phyloP scores from a whole-genome alignment of 495 filamentous ascomycete species.

The Xylaria venustula region DNA sequence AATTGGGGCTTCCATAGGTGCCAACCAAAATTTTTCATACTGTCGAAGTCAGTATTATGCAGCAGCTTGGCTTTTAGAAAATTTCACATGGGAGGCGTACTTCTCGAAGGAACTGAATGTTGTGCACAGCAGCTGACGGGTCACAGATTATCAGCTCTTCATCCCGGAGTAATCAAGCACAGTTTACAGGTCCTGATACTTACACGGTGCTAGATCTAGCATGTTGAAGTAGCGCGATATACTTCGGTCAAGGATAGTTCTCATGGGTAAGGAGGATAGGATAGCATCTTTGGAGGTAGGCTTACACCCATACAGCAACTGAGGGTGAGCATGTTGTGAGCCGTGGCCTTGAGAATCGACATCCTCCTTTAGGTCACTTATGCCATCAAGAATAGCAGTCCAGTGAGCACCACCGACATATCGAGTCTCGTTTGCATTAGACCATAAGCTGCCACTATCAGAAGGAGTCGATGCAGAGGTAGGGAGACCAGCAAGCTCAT shows the following conservation, averaged over 20 bases:
- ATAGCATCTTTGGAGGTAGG: conserved; percentile 35
- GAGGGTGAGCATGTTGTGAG: conserved; percentile 13
- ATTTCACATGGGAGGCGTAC: conserved; percentile 10
- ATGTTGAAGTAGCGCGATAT: conserved; percentile 41
- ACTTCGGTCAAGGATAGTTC: conserved; percentile 32
- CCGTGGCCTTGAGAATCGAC: neutral
- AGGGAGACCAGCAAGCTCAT: neutral
- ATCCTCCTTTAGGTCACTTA: conserved; percentile 30
- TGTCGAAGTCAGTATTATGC: conserved; percentile 1
- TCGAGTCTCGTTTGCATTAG: conserved; percentile 27
- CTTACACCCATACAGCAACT: conserved; percentile 36
- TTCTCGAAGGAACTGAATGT: conserved; percentile 33
- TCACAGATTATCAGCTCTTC: neutral
- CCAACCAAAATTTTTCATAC: conserved; percentile 34
- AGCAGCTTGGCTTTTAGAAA: neutral
- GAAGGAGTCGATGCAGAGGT: conserved; percentile 18
- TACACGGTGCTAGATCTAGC: conserved; percentile 22
- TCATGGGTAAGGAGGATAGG: conserved; percentile 33
- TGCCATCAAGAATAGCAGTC: conserved; percentile 41
- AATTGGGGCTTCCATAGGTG: conserved; percentile 22
- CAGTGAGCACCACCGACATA: conserved; percentile 45
- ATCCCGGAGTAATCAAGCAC: neutral
- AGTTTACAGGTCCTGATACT: neutral
- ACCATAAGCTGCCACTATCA: conserved; percentile 32
- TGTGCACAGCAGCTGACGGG: conserved; percentile 29